A percentile compares a stretch with the other conserved stretches of the same genome.
These are phyloP conservation scores for Ascochyta clinopodiicola DNA, from an alignment of 2,329 filamentous ascomycete genomes.

Conservation along the genomic window DNA sequence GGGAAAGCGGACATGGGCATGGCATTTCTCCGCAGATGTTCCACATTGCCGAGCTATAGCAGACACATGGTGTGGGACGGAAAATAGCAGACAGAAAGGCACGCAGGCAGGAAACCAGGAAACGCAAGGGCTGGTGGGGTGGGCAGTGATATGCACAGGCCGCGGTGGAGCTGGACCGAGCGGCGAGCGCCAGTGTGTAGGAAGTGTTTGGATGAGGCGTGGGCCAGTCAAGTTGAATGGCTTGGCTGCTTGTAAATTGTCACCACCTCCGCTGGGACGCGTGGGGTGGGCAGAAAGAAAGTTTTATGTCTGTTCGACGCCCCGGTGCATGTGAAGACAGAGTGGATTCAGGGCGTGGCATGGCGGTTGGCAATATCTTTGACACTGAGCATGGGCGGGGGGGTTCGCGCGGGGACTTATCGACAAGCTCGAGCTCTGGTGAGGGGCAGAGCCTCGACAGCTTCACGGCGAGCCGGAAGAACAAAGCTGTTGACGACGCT, in stretches of 20 bases:
- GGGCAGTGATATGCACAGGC: conserved; percentile 7
- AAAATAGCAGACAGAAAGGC: conserved; percentile 5
- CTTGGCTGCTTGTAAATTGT: conserved; percentile 18
- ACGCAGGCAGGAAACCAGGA: too few relatives aligned
- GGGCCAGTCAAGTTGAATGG: conserved; percentile 19
- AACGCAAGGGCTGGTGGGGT: background rate
- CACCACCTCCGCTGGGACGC: conserved; percentile 17
- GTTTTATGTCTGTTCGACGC: conserved; percentile 30
- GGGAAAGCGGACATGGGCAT: conserved; percentile 16
- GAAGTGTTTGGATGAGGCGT: conserved; percentile 21
- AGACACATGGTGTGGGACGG: conserved; percentile 12
- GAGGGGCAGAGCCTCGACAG: conserved; percentile 16
- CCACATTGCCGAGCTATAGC: conserved; percentile 19
- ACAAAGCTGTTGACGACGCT: conserved; percentile 1
- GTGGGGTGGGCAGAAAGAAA: conserved; percentile 30
- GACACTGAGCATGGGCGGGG: conserved; percentile 14
- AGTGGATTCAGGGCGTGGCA: conserved; percentile 1
- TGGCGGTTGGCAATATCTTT: conserved; percentile 29
- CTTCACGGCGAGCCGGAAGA: conserved; percentile 9
- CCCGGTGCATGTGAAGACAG: conserved; percentile 8
- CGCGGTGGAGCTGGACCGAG: conserved; percentile 15
- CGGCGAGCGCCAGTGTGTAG: conserved; percentile 18
- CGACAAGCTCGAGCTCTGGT: conserved; percentile 10
- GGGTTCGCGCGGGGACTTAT: conserved; percentile 18
- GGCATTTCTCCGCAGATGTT: conserved; percentile 17